Base-by-base conservation (phyloP, 2,329 filamentous ascomycete genomes). In the Hypoxylon sp. region DNA sequence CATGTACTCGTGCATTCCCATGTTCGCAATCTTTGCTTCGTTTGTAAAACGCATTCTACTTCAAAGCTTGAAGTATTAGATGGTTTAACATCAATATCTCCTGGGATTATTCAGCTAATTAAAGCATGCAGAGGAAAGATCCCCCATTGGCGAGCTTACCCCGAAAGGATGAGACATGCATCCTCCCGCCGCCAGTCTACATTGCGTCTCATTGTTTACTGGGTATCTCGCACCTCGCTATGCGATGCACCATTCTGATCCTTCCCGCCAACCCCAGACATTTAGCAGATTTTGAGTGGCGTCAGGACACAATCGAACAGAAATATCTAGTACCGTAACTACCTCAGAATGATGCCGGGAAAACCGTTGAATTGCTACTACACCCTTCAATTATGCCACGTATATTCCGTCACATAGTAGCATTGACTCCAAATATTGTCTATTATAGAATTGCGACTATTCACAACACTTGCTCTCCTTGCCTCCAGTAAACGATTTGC, bases 161-260 rank as follows among this genome's bases (percentile, higher is more conserved):
- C 17, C 17, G 39, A 44, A 44, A 44, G 39, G 39, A 44, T 44
- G 39, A 44, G 39, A 44, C 39, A 44, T 44, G 39, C 39, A 44
- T 44, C 17, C 39, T 44, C 17, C 8, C 17, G 8, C 6, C 2
- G 39, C 13, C 39, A 10, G 39, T 44, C 14, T 6, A 22, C 9
- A 10, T 22, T 44, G 39, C 39, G 39, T 22, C 39, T 44, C 39
- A 19, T 6, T 44, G 17, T 44, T 44, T 44, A 17, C n/a, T 10
- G 4, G 17, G 17, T 31, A 19, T 44, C 5, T 31, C 29, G 29
- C 29, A 44, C 39, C 39, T 44, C 39, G 39, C 17, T n/a, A 44
- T 22, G 39, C 17, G 22, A 44, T 22, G 39, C 39, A 11, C 39
- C 39, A 17, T 17, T 44, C 0, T 44, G 39, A 44, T 44, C 39